Evolutionary conservation across 495 filamentous ascomycete genomes (phyloP).

Genomic region (Lophiotrema nucula): DNA sequence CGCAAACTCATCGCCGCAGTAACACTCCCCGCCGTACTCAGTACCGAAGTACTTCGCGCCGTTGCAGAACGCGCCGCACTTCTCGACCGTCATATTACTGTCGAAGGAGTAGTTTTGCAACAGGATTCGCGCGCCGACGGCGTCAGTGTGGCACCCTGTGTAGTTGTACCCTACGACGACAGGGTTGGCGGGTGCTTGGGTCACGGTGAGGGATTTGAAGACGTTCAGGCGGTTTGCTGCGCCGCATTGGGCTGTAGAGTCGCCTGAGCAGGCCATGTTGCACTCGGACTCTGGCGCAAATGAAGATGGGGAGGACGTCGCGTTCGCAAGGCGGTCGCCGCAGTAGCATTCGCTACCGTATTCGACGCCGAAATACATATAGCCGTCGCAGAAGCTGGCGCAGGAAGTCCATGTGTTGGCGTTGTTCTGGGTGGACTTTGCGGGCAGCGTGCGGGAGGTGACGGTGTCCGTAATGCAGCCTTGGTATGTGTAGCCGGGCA

Average conservation of each 20-base stretch:
- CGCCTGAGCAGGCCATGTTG: conserved; percentile 52
- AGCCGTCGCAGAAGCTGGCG: conserved; percentile 31
- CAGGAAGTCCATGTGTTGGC: conserved; percentile 23
- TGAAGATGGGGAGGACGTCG: conserved; percentile 5
- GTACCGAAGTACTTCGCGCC: conserved; percentile 22
- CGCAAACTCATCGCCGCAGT: conserved; percentile 12
- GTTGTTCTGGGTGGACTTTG: conserved; percentile 5
- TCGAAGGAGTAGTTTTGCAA: conserved; percentile 4
- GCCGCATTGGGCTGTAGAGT: conserved; percentile 29
- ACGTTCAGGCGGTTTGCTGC: conserved; percentile 17
- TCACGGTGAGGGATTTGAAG: conserved; percentile 11
- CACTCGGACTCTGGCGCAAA: conserved; percentile 44
- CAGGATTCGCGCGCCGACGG: conserved; percentile 4
- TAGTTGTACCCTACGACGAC: conserved; percentile 16
- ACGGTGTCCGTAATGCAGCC: conserved; percentile 40
- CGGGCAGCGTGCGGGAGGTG: conserved; percentile 17
- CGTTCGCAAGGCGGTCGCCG: conserved; percentile 18
- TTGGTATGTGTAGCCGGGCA: conserved; percentile 33
- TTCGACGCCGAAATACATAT: conserved; percentile 37
- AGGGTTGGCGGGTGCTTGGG: conserved; percentile 12
- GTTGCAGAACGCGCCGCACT: conserved; percentile 15
- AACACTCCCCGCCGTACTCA: conserved; percentile 29
- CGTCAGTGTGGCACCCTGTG: conserved; percentile 22
- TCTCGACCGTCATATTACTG: conserved; percentile 22
- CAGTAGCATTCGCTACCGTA: conserved; percentile 35